Base-by-base conservation (phyloP, 2,329 filamentous ascomycete species). In the Arthroderma sp. region DNA sequence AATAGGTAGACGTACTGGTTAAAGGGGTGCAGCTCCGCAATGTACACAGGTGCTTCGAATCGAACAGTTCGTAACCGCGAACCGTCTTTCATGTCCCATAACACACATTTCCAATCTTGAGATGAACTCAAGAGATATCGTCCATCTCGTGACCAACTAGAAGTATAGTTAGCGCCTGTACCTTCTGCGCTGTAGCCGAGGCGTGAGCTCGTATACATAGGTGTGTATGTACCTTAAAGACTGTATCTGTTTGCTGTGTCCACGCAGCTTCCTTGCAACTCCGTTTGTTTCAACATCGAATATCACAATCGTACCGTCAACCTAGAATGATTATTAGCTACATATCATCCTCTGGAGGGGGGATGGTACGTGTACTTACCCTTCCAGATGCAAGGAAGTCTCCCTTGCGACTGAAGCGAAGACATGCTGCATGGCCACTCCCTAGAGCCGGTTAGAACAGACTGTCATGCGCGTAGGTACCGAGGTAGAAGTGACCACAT, bases 221-320 rank as follows among this genome's bases (percentile, higher is more conserved):
- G 39, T 13, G 2, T 9, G 49, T 39, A 31, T 61, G 23, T 71
- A 77, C 76, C 76, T 95, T 60, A 98, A 73, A 55, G 88, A 95
- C 65, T 95, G 91, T 58, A 98, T 91, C 69, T 93, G 91, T 68
- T 88, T 85, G 54, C 88, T 95, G 73, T 98, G 93, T 11, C 91
- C 93, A 63, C 89, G 84, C 62, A 98, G 77, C 74, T 97, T 98
- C 68, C 90, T 86, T 59, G 93, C 93, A 3, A 97, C 88, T 38
- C 93, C 91, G 79, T 94, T 95, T 8, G 94, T 98, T 73, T 98
- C 94, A 54, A 97, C 83, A 69, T 98, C 93, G 80, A 95, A 98
- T 51, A 98, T 87, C 57, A 95, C 88, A 41, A 98, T 87, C 4
- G 89, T 93, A 63, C 93, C 93, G 74, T 98, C 93, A 61, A 82